Evolutionary conservation across 495 filamentous ascomycete genomes (phyloP).

Genomic region (Neurospora sp.): DNA sequence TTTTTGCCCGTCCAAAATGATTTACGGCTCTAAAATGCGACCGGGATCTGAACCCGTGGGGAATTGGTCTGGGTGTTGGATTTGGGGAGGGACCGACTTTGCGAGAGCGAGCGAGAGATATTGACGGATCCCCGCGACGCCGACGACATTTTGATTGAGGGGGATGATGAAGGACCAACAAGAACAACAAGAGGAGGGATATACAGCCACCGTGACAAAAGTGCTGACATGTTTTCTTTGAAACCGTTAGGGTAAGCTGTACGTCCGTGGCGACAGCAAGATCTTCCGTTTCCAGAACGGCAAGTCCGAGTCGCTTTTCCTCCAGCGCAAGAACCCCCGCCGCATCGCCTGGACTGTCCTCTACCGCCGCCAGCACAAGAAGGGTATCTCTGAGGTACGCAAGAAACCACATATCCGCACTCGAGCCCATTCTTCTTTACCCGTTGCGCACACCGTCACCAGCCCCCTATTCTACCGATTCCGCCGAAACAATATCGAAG

Average conservation of each 20-base stretch:
- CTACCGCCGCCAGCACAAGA: conserved; percentile 96
- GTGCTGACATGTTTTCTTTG: conserved; percentile 17
- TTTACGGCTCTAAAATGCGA: background rate
- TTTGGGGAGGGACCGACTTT: background rate
- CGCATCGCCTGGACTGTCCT: conserved; percentile 98
- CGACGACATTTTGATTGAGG: background rate
- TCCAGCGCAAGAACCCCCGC: conserved; percentile 99
- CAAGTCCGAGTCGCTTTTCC: conserved; percentile 99
- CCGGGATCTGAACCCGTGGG: background rate
- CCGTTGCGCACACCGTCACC: conserved; percentile 8
- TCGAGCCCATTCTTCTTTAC: background rate
- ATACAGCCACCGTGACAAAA: background rate
- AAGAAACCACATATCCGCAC: conserved; percentile 9
- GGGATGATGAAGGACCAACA: background rate
- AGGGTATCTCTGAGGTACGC: conserved; percentile 99
- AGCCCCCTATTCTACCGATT: background rate
- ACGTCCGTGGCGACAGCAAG: conserved; percentile 98
- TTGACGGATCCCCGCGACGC: background rate
- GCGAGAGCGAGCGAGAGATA: background rate
- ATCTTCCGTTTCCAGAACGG: conserved; percentile 99
- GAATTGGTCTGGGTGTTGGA: background rate
- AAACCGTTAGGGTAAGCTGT: conserved; percentile 82
- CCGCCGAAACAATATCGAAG: background rate
- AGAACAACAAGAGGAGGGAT: background rate
- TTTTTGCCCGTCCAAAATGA: background rate